Evolutionary conservation across 257 asterid genomes (phyloP), one percentile per base, ranked within the genome.

Genomic region (Solanum medicagineum): DNA sequence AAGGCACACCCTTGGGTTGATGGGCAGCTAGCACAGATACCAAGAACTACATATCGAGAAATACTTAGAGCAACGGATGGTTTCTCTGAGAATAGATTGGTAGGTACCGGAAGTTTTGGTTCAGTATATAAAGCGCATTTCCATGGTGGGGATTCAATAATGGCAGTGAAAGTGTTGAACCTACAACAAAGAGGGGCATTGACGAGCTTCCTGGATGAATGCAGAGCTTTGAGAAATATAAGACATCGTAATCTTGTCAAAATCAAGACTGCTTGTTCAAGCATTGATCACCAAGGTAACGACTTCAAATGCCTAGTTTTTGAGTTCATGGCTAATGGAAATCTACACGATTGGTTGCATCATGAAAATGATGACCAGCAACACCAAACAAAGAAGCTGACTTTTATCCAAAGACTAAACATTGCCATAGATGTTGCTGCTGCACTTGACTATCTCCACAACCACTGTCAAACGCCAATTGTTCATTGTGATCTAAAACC

Each of bases 401-500:
- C 20, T 55, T 29, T 89, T 6, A 47, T 55, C 60, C 87, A 87
- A 54, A 86, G 90, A 22, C 70, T 90, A 51, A 86, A 71, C 81
- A 87, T 89, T 47, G 89, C 86, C 14, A 54, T 90, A 14, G 93
- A 91, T 85, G 88, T 89, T 59, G 92, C 93, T 66, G 71, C 85
- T 7, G 91, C 91, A 19, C n/a, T 91, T 2, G 91, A 87, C 79
- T 89, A 91, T 82, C 90, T 91, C 81, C 92, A 88, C 84, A 83
- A 84, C 70, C 55, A 87, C 8, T 87, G 88, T 42, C 87, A 45
- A 1, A 55, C 60, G 4, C 89, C 89, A 1, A 44, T 91, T 8
- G 89, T 84, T 42, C 93, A 91, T 82, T 90, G 94, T 47, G 92
- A 89, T 62, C 68, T 91, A 12, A 91, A 91, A 79, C 92, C 92